Conservation (phyloP, 2,329 filamentous ascomycete species). For the Tolypocladium endophyticum region DNA sequence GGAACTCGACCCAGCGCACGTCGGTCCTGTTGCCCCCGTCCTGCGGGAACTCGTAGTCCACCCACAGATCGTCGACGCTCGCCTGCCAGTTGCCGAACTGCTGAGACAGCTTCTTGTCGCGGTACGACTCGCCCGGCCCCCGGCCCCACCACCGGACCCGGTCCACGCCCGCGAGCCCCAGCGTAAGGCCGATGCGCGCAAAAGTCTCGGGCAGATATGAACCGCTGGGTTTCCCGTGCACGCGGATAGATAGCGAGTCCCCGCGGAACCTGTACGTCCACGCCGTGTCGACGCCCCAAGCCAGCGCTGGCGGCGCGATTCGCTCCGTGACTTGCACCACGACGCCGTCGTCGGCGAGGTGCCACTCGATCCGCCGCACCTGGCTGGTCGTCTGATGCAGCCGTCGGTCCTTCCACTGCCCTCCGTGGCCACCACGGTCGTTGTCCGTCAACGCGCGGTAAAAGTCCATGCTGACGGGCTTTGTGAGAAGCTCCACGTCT, state of each 20-base stretch:
- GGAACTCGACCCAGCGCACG: conserved; percentile 46
- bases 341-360: conserved; percentile 17
- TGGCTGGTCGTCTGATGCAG: conserved; percentile 36
- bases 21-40: conserved; percentile 57
- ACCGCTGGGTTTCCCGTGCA: conserved; percentile 37
- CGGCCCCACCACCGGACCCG: conserved; percentile 54
- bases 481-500: conserved; percentile 28
- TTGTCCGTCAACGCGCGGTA: conserved; percentile 60
- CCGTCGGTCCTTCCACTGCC: conserved; percentile 42
- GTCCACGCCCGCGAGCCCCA: conserved; percentile 26
- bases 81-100: conserved; percentile 41
- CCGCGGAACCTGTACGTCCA: conserved; percentile 45
- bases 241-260: conserved; percentile 36
- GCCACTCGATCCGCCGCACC: conserved; percentile 23
- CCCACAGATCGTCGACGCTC: conserved; percentile 40
- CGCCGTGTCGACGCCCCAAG: conserved; percentile 43
- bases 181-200: conserved; percentile 52
- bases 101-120: conserved; percentile 54
- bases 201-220: conserved; percentile 42
- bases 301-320: conserved; percentile 52
- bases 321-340: conserved; percentile 38
- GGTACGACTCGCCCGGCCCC: conserved; percentile 56
- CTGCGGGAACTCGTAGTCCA: conserved; percentile 58
- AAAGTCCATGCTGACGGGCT: conserved; percentile 39
- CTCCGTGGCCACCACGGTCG: conserved; percentile 45